Evolutionary conservation across 805 yeast species (phyloP), one percentile per base, ranked within the genome.

Genomic region (Sungouiozyma ichnusensis): DNA sequence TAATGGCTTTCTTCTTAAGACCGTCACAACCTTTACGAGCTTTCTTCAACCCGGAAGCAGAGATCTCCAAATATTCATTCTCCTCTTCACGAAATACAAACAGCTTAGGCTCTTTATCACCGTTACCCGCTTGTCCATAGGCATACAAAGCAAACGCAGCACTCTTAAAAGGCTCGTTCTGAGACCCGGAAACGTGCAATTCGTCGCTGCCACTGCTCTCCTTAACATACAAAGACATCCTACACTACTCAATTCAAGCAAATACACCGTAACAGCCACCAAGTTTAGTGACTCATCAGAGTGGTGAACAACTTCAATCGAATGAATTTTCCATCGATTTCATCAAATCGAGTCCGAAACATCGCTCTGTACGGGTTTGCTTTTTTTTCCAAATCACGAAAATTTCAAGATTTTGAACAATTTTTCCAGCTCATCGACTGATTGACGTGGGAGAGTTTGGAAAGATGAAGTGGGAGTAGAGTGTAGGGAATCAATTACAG

Each of bases 11-110:
- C 69, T 88, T 90, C 66, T 77, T 85, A 49, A 92, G 69, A 4
- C 94, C 90, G 29, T 88, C 97, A 44, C 83, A 92, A 46, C 95
- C 97, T 64, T 92, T 92, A 65, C 85, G 85, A 54, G 97, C 97
- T 68, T 90, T 92, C 69, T 92, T 92, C 60, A 90, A 68, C 5
- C 95, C 97, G 41, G 94, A 79, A 4, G 95, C 86, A 15, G 87
- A 71, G 58, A 94, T 88, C 55, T 82, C 90, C 51, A 68, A 74
- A 60, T 74, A 90, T 34, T 72, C 76, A 24, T 53, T 52, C 13
- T 31, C 31, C 15, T 57, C 62, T 45, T 60, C 64, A 49, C 67
- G 69, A 65, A 70, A 77, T 33, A 81, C 74, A 36, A 73, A 67
- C 33, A 83, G 58, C 54, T 76, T 76, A 27, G 63, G 62, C 49